These are phyloP conservation scores for Xylaria palmicola DNA, from an alignment of 495 filamentous ascomycete genomes.

Conservation along the genomic window DNA sequence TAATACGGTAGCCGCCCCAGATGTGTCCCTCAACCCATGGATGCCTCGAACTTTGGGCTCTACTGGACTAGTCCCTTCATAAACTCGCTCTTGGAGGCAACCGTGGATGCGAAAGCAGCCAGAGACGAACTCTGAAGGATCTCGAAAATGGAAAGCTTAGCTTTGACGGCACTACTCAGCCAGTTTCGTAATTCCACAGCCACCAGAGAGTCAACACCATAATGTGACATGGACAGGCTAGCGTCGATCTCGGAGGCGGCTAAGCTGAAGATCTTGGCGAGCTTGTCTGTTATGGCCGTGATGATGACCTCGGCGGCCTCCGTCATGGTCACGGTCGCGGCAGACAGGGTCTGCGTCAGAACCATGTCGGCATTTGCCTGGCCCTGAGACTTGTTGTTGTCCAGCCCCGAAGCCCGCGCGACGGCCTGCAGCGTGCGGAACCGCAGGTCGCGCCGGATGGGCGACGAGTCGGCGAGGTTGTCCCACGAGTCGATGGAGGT, in stretches of 20 bases:
- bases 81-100: not conserved
- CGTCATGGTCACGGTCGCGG: not conserved
- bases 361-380: not conserved
- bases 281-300: not conserved
- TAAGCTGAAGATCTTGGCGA: not conserved
- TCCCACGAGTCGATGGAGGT: not conserved
- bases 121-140: not conserved
- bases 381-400: not conserved
- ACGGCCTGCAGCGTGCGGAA: not conserved
- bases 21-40: too few relatives aligned
- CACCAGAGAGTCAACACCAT: conserved; percentile 39
- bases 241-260: conserved; percentile 19
- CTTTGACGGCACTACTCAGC: conserved; percentile 26
- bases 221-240: conserved; percentile 21
- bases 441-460: not conserved
- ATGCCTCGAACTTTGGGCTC: not conserved
- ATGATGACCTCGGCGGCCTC: not conserved
- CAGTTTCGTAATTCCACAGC: conserved; percentile 36
- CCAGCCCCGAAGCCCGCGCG: not conserved
- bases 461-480: not conserved
- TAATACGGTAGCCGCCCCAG: too few relatives aligned
- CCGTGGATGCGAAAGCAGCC: not conserved
- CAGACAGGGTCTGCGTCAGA: not conserved
- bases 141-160: conserved; percentile 22
- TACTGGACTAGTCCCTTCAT: not conserved